Evolutionary conservation across 1,284 basidiomycete genomes (phyloP).

Genomic region (Ustilago loliicola): DNA sequence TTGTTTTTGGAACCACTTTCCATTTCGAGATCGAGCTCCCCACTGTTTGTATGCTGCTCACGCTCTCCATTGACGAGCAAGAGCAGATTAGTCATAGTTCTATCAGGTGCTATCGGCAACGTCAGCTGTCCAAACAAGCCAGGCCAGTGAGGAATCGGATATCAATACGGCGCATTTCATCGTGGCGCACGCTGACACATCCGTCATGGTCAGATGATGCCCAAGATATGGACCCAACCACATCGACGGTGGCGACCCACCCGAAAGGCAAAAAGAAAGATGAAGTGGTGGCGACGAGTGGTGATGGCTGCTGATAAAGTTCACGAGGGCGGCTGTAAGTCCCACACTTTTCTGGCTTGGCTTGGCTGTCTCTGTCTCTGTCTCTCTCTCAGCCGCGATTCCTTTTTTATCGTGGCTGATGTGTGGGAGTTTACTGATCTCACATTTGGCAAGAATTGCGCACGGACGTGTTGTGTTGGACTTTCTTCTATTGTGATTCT

Average conservation of each 20-base stretch:
- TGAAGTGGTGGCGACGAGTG: background rate
- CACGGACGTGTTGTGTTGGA: constrained; percentile 12
- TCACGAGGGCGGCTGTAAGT: background rate
- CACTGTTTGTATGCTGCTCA: background rate
- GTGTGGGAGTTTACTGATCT: background rate
- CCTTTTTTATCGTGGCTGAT: background rate
- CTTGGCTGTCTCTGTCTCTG: no score
- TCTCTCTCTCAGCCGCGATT: background rate
- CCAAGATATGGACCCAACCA: background rate
- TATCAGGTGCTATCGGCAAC: background rate
- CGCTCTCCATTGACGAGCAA: background rate
- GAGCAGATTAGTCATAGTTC: no score
- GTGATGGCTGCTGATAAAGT: background rate
- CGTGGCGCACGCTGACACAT: background rate
- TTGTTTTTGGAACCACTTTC: background rate
- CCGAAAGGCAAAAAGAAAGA: background rate
- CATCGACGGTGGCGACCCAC: no score
- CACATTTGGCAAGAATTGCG: background rate
- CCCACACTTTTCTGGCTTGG: background rate
- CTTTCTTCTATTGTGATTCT: constrained; percentile 4
- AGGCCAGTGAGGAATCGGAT: background rate
- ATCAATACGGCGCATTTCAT: background rate
- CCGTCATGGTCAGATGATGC: background rate
- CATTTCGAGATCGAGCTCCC: background rate
- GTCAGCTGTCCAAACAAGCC: background rate